Evolutionary conservation across 1,284 basidiomycete genomes (phyloP).

Genomic region (Rhodotorula sp.): DNA sequence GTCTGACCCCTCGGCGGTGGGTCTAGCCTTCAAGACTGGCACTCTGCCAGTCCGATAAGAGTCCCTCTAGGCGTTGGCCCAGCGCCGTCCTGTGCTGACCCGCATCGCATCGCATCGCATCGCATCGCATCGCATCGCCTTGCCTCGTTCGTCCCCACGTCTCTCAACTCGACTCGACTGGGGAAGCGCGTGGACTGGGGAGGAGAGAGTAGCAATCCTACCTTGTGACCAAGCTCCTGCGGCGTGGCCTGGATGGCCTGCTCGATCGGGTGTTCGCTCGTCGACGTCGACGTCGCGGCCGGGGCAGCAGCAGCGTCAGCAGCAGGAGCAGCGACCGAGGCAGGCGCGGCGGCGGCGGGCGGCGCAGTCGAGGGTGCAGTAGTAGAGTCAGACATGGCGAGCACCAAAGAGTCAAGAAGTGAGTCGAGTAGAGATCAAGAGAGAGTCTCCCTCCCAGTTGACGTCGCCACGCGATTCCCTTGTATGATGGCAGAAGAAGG

Average conservation of each 20-base stretch:
- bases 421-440: not conserved
- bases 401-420: not conserved
- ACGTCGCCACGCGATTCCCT: not conserved
- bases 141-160: not conserved
- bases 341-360: not conserved
- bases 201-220: conserved; percentile 1
- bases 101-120: not conserved
- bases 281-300: not conserved
- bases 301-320: not conserved
- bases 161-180: not conserved
- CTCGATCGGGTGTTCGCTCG: conserved; percentile 21
- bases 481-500: too few relatives aligned
- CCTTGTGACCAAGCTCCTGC: conserved; percentile 43
- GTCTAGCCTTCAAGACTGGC: too few relatives aligned
- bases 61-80: too few relatives aligned
- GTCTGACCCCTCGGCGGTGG: not conserved
- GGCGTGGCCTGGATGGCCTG: conserved; percentile 38
- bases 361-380: not conserved
- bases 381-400: conserved; percentile 10
- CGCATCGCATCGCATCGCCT: not conserved
- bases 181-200: not conserved
- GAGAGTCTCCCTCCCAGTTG: too few relatives aligned
- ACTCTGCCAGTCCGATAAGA: too few relatives aligned
- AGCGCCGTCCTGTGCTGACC: not conserved
- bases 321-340: not conserved